Percentiles rank a stretch among this genome's conserved stretches.
These are phyloP conservation scores for Chalaropsis ovoidea DNA, from an alignment of 2,329 filamentous ascomycete genomes.

Conservation along the genomic window DNA sequence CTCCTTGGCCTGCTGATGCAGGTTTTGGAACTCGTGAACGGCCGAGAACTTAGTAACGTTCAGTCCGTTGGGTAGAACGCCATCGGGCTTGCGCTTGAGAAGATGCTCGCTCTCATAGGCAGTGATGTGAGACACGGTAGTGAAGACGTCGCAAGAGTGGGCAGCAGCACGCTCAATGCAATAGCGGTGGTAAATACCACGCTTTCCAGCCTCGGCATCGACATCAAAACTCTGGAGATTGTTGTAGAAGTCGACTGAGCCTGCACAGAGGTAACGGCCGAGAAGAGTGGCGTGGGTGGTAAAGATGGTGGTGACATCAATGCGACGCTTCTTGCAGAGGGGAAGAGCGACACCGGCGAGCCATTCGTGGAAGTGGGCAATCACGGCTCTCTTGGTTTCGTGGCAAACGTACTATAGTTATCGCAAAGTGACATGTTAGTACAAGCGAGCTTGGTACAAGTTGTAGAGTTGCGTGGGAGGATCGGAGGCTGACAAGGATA, in stretches of 20 bases:
- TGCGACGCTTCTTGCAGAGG: constrained; percentile 82
- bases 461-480: constrained; percentile 12
- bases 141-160: constrained; percentile 92
- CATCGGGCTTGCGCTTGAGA: constrained; percentile 93
- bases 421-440: constrained; percentile 6
- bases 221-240: constrained; percentile 96
- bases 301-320: constrained; percentile 96
- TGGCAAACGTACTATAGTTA: constrained; percentile 70
- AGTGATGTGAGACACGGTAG: constrained; percentile 96
- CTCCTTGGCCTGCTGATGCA: constrained; percentile 92
- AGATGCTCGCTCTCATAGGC: constrained; percentile 97
- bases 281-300: constrained; percentile 89
- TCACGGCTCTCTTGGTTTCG: constrained; percentile 82
- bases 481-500: constrained; percentile 24
- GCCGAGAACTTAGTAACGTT: constrained; percentile 98
- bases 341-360: constrained; percentile 87
- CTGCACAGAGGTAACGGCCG: constrained; percentile 90
- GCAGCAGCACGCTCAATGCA: constrained; percentile 93
- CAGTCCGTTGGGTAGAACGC: constrained; percentile 88
- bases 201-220: constrained; percentile 91
- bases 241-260: constrained; percentile 98
- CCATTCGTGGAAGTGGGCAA: constrained; percentile 99
- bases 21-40: constrained; percentile 96
- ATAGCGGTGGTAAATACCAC: constrained; percentile 96
- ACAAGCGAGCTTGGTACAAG: background rate